Base-by-base conservation (phyloP, 257 asterid genomes). In the Orobanche coerulescens region DNA sequence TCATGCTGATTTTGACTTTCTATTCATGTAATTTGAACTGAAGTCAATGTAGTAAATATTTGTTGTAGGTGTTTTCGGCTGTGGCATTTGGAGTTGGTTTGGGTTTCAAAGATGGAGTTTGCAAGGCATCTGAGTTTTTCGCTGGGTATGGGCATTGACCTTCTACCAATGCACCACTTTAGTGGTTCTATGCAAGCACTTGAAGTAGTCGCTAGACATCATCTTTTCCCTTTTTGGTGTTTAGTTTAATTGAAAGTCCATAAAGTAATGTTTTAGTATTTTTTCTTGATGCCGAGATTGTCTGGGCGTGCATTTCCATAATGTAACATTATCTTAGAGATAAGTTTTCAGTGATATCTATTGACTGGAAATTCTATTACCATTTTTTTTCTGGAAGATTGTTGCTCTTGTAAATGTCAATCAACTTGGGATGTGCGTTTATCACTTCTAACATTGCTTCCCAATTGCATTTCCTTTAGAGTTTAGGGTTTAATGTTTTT, bases 71-170 rank as follows among this genome's bases (percentile, higher is more conserved):
- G 75, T 63, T 83, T 47, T 67, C 97, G 23, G 97, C 98, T 40
- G 90, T 93, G 72, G 91, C 80, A 39, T 89, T 93, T 79, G 98
- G 98, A 62, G 78, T 82, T 65, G 96, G 96, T 66, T 44, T 93
- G 75, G 97, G 97, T 69, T 79, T 86, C 71, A 83, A 73, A 61
- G 89, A 81, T 59, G 98, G 98, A 74, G 74, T 76, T 39, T 82
- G 68, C 71, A 89, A 73, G 79, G 90, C 97, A 61, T 73, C 97
- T 23, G 98, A 93, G 79, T 93, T 89, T 72, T 93, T 93, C 34
- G 95, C 97, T 44, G 98, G 98, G 98, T 93, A 88, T 58, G 84
- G 60, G 66, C 43, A 25, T 42, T 36, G 58, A 64, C 58, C 67
- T 53, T 40, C 57, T 22, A 19, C 47, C 9, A 15, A 66, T 58